phyloP scores from a whole-genome alignment of 2,329 filamentous ascomycete species.

The Hypoxylon sp. region DNA sequence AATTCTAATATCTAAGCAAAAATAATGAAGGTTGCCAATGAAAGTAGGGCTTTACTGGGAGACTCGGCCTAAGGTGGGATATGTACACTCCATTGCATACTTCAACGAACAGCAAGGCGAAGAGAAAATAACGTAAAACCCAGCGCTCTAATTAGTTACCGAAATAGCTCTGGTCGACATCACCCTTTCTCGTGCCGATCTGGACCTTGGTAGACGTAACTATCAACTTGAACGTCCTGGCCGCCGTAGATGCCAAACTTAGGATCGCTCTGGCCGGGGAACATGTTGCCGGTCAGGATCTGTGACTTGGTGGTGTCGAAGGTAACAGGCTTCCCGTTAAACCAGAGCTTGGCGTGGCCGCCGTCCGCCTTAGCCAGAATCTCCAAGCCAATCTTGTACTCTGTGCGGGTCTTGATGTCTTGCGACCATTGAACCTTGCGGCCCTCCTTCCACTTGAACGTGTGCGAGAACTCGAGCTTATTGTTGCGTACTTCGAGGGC shows the following conservation, averaged over 20 bases:
- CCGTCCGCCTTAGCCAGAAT: constrained; percentile 36
- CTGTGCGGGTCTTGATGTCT: constrained; percentile 24
- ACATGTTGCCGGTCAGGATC: constrained; percentile 38
- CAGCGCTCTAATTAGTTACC: neutral
- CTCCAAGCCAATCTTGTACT: constrained; percentile 39
- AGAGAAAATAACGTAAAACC: neutral
- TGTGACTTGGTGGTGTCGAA: constrained; percentile 37
- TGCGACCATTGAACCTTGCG: constrained; percentile 36
- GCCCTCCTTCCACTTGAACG: constrained; percentile 14
- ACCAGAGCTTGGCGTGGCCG: constrained; percentile 39
- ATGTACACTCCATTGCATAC: neutral
- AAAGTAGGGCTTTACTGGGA: neutral
- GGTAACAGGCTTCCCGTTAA: constrained; percentile 39
- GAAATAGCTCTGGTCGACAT: constrained; percentile 34
- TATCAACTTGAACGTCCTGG: constrained; percentile 31
- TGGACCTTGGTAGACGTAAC: constrained; percentile 43
- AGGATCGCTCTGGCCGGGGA: constrained; percentile 37
- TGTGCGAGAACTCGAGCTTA: constrained; percentile 33
- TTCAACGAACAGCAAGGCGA: neutral
- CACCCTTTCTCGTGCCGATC: constrained; percentile 36
- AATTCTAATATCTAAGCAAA: neutral
- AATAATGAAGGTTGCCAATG: neutral
- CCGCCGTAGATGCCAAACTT: constrained; percentile 44
- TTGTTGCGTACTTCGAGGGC: constrained; percentile 33
- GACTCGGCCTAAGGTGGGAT: neutral